phyloP scores from a whole-genome alignment of 2,329 filamentous ascomycete genomes.

The Clonostachys rhizophaga region DNA sequence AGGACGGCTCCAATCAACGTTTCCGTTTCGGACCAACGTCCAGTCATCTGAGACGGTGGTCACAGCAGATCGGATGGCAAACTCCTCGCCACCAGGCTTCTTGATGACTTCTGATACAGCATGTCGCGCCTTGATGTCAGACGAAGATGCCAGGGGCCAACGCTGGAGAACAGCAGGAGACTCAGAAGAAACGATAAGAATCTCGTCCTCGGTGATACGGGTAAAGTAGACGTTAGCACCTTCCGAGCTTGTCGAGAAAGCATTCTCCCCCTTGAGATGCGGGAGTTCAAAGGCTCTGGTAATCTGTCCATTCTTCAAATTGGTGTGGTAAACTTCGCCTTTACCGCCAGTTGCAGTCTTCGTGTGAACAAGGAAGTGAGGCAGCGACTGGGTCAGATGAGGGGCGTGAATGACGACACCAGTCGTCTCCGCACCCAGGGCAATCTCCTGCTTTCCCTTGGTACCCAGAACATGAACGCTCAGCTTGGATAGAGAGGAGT shows the following conservation, averaged over 20 bases:
- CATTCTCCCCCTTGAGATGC: constrained; percentile 62
- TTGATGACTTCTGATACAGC: constrained; percentile 79
- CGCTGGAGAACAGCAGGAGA: constrained; percentile 73
- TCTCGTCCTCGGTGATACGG: constrained; percentile 70
- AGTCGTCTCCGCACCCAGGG: constrained; percentile 39
- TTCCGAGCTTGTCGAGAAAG: constrained; percentile 73
- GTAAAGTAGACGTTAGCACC: constrained; percentile 87
- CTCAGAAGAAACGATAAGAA: constrained; percentile 68
- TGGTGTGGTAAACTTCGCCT: constrained; percentile 81
- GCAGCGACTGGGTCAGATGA: constrained; percentile 62
- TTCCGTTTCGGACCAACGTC: constrained; percentile 79
- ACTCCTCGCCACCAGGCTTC: constrained; percentile 57
- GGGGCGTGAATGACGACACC: constrained; percentile 69
- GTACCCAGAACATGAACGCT: constrained; percentile 68
- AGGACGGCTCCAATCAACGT: constrained; percentile 71
- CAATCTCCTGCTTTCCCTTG: constrained; percentile 50
- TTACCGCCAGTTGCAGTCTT: constrained; percentile 67
- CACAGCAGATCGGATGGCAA: constrained; percentile 74
- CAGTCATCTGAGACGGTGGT: constrained; percentile 69
- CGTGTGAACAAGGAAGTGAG: constrained; percentile 84
- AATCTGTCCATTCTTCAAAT: constrained; percentile 64
- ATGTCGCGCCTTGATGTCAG: constrained; percentile 49
- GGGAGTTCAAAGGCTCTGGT: constrained; percentile 80
- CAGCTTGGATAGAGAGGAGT: constrained; percentile 55
- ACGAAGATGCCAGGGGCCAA: constrained; percentile 55